phyloP scores from a whole-genome alignment of 2,329 filamentous ascomycete genomes.

The Ophiostoma novo-ulmi region DNA sequence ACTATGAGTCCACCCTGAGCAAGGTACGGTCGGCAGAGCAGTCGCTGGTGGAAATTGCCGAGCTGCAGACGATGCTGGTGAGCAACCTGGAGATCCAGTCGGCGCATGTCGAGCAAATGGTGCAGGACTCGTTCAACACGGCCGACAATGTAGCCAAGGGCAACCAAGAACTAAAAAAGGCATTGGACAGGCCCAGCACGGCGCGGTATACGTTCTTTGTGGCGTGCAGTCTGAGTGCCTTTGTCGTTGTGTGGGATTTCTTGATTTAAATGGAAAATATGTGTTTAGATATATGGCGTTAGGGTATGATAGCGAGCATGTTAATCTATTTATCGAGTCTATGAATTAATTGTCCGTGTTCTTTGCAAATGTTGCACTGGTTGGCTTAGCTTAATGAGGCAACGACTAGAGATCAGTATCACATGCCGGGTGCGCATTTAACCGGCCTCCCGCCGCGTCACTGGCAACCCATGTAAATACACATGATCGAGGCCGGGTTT shows the following conservation, averaged over 20 bases:
- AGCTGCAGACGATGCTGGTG: conserved; percentile 83
- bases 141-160: conserved; percentile 82
- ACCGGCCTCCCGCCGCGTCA: neutral
- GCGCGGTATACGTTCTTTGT: conserved; percentile 76
- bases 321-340: neutral
- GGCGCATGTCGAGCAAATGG: conserved; percentile 82
- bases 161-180: conserved; percentile 86
- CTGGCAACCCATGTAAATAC: neutral
- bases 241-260: conserved; percentile 73
- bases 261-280: conserved; percentile 42
- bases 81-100: conserved; percentile 80
- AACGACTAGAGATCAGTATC: neutral
- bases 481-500: too few species aligned
- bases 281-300: neutral
- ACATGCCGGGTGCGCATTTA: neutral
- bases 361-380: too few species aligned
- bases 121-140: conserved; percentile 73
- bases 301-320: neutral
- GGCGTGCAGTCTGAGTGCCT: conserved; percentile 68
- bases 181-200: conserved; percentile 64
- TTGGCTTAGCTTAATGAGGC: too few species aligned
- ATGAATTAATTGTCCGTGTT: too few species aligned
- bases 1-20: conserved; percentile 89
- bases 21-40: conserved; percentile 93
- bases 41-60: conserved; percentile 85